Base-by-base conservation (phyloP, 495 filamentous ascomycete genomes). In the Tetracladium marchalianum region DNA sequence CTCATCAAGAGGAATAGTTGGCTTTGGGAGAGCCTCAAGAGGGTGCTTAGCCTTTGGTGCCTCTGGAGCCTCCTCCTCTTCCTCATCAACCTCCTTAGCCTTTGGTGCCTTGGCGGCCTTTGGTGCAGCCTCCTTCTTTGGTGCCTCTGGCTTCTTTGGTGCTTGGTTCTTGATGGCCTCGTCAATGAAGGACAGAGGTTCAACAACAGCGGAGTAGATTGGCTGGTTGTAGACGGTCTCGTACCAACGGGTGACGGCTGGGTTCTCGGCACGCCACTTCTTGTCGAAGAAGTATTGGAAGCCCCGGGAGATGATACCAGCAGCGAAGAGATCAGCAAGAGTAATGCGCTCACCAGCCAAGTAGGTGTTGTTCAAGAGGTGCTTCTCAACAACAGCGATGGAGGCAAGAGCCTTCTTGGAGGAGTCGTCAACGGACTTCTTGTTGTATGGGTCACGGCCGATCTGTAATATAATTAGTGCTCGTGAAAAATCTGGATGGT, bases 301-400 rank as follows among this genome's bases (percentile, higher is more conserved):
- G 51, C 81, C 85, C 54, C 87, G 87, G 61, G 78, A 72, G 61
- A 93, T 69, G 67, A 92, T 73, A 61, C 78, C 66, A 52, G 81
- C 77, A 60, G 76, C 66, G 71, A 95, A 96, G 64, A 95, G 60
- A 68, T 99, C 92, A 62, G 92, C 92, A 52, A 97, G 81, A 57
- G 93, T 94, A 69, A 97, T 78, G 57, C 93, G 87, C 79, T 99
- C 90, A 60, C 90, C 87, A 54, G 95, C 89, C 47, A 99, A 85
- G 80, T 85, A 99, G 57, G 92, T 99, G 78, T 94, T 86, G 72
- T 80, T 70, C 44, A 81, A 75, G 62, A 99, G 85, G 71, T 97
- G 87, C 56, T 82, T 66, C 67, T 96, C 90, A 36, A 90, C 72
- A 49, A 86, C 77, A 52, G 67, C 62, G 43, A 93, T 51, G 53